Percentiles rank a stretch among this genome's conserved stretches.
These are phyloP conservation scores for Talaromyces nanjingensis DNA, from an alignment of 495 filamentous ascomycete species.

Conservation along the genomic window DNA sequence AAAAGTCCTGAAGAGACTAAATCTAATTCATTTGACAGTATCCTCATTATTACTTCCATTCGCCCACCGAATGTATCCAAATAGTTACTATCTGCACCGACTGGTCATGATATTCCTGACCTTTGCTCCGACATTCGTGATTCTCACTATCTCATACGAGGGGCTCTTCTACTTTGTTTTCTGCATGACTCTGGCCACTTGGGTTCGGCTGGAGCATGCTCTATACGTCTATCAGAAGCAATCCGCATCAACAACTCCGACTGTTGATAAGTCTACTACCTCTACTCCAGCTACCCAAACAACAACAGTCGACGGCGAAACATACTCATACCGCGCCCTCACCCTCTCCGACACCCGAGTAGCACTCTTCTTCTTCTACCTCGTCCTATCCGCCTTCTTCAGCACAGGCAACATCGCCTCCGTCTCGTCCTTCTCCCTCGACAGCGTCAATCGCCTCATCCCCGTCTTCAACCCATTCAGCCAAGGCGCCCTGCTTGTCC, in stretches of 20 bases:
- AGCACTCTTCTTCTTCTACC: constrained; percentile 87
- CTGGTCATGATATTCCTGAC: constrained; percentile 86
- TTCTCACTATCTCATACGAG: constrained; percentile 97
- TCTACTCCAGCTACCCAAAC: constrained; percentile 16
- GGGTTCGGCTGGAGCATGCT: constrained; percentile 85
- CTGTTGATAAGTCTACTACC: constrained; percentile 12
- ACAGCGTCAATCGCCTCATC: constrained; percentile 84
- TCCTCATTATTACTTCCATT: constrained; percentile 74
- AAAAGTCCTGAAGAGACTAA: background rate
- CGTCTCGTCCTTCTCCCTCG: constrained; percentile 88
- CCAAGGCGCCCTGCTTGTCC: constrained; percentile 77
- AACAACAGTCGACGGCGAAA: constrained; percentile 26
- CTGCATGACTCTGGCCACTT: constrained; percentile 72
- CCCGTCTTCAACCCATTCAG: constrained; percentile 92
- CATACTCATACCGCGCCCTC: constrained; percentile 59
- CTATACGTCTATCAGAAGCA: constrained; percentile 47
- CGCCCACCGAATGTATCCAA: constrained; percentile 71
- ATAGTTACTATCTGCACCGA: constrained; percentile 84
- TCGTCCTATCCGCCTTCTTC: constrained; percentile 96
- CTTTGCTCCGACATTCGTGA: constrained; percentile 88
- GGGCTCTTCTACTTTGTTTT: constrained; percentile 94
- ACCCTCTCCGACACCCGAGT: constrained; percentile 77
- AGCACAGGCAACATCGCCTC: constrained; percentile 95
- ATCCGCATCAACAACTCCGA: constrained; percentile 21
- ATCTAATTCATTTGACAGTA: constrained; percentile 34